Evolutionary conservation across 139 green algal species (phyloP).

Genomic region (Chlorella vulgaris): DNA sequence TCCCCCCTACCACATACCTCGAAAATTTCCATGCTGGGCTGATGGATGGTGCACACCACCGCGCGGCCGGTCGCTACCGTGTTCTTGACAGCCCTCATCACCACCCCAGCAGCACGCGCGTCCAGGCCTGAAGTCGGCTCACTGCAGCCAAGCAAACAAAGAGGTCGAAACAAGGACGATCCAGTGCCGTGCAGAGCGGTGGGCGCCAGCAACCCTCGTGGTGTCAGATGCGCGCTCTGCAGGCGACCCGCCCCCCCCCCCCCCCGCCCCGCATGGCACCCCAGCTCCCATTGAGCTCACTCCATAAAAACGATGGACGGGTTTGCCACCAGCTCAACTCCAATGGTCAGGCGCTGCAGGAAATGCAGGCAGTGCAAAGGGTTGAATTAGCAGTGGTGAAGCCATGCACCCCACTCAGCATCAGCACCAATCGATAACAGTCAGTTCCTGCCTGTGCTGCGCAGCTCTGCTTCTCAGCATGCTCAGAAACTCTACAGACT

Average conservation of each 20-base stretch:
- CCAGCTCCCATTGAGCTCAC: background rate
- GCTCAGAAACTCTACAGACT: too few species aligned
- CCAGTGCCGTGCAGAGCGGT: background rate
- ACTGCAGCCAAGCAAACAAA: background rate
- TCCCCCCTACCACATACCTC: constrained; percentile 30
- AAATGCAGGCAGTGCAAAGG: too few species aligned
- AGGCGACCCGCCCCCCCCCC: too few species aligned
- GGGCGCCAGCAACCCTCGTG: background rate
- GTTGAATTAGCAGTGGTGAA: too few species aligned
- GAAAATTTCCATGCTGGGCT: constrained; percentile 50
- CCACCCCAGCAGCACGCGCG: constrained; percentile 44
- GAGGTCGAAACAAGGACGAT: background rate
- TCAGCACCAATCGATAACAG: too few species aligned
- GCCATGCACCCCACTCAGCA: too few species aligned
- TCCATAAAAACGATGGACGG: constrained; percentile 48
- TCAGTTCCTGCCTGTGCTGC: too few species aligned
- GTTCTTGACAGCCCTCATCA: constrained; percentile 52
- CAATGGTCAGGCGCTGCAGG: constrained; percentile 67
- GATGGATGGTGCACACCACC: constrained; percentile 63
- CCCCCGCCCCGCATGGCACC: too few species aligned
- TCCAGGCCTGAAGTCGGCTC: constrained; percentile 51
- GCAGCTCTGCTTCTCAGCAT: too few species aligned
- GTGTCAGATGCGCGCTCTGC: too few species aligned
- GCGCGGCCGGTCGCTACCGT: constrained; percentile 36
- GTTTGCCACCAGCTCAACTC: constrained; percentile 62